Evolutionary conservation across 2,329 filamentous ascomycete genomes (phyloP), one percentile per base, ranked within the genome.

Genomic region (Pestalotiopsis sp.): DNA sequence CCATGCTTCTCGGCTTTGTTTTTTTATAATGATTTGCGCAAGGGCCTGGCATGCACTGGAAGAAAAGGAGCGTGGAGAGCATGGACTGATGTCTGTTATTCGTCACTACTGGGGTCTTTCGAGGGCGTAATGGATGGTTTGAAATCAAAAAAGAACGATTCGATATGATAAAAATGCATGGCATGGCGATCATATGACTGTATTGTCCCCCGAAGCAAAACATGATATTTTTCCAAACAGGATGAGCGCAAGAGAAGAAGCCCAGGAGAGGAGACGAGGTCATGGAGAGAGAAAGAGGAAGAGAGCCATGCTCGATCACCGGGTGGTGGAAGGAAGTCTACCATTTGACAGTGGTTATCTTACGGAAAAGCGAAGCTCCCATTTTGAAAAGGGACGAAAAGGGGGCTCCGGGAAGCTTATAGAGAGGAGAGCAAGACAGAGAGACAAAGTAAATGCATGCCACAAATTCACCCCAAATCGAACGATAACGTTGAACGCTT

Each of bases 111-210:
- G n/a, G n/a, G n/a, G n/a, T n/a, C n/a, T n/a, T n/a, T n/a, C n/a
- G n/a, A n/a, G n/a, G 63, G 63, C 63, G 63, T 66, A 66, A 66
- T 66, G 63, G 63, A 66, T 36, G 63, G 63, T 52, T 31, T n/a
- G 17, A 36, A 36, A 31, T 27, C 5, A 38, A 39, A 63, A 63
- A 63, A 52, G 3, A n/a, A n/a, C n/a, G 12, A 66, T 27, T 27
- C 58, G 63, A 66, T 66, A 39, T 36, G 41, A 58, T 56, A 65
- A n/a, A 45, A 66, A 38, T 20, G 63, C 60, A 63, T 41, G 36
- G 60, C 63, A 66, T 56, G 63, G 63, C 63, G 63, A 65, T 65
- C 49, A 36, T 36, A 63, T 36, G 45, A 52, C 59, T 38, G 20
- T 61, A 20, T 61, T 45, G 41, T 45, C 45, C 45, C 45, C 45